A percentile compares a stretch with the other conserved stretches of the same genome.
phyloP scores from a whole-genome alignment of 352 stramenopile species.

The Phytophthora rubi region DNA sequence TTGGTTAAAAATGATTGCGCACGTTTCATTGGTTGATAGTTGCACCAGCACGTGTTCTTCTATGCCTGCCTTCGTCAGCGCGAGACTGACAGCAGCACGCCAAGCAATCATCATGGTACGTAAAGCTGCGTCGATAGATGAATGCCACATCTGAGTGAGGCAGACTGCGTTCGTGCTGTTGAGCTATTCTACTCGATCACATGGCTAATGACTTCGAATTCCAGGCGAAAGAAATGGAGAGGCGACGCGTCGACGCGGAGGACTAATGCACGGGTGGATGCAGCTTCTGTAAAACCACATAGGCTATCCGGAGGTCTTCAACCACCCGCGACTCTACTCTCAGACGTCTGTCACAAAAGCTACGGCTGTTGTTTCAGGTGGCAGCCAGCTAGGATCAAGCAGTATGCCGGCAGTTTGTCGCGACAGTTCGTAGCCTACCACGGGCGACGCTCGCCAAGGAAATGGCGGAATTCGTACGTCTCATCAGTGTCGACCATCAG shows the following conservation, averaged over 20 bases:
- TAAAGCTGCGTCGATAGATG: constrained; percentile 1
- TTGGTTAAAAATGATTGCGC: no score
- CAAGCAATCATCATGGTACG: no score
- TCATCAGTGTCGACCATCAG: not conserved
- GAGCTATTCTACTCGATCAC: not conserved
- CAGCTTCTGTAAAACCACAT: constrained; percentile 50
- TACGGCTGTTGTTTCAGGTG: constrained; percentile 4
- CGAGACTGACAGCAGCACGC: no score
- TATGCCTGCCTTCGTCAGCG: no score
- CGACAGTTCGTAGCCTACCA: constrained; percentile 23
- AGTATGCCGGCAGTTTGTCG: not conserved
- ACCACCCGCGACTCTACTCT: constrained; percentile 24
- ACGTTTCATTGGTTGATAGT: no score
- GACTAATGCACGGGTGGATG: constrained; percentile 54
- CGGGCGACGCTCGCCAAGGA: constrained; percentile 26
- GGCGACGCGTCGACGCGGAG: constrained; percentile 52
- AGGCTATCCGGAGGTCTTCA: constrained; percentile 50
- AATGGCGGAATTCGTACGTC: constrained; percentile 44
- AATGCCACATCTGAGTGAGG: constrained; percentile 48
- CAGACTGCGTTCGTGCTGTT: not conserved
- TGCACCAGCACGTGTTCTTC: no score
- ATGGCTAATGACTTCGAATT: not conserved
- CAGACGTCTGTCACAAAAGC: no score
- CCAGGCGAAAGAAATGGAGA: constrained; percentile 65
- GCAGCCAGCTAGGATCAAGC: constrained; percentile 7